These are phyloP conservation scores for Verticillium dahliae DNA, from an alignment of 2,329 filamentous ascomycete genomes.

Conservation along the genomic window DNA sequence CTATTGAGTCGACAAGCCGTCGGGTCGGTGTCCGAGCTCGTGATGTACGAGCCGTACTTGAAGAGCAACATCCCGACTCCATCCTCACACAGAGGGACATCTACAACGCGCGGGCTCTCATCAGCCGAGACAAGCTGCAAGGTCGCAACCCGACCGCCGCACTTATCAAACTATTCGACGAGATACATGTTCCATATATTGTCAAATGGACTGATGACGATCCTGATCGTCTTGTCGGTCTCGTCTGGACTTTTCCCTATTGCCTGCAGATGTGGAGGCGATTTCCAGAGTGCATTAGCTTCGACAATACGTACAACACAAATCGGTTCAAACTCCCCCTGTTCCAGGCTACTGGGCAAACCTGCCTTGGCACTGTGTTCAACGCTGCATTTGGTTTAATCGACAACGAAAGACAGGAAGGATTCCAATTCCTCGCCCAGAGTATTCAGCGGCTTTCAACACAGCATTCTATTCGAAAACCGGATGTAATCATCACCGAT, in stretches of 20 bases:
- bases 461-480: no score
- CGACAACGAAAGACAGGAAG: no score
- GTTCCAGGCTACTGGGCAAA: no score
- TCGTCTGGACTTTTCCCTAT: constrained; percentile 11
- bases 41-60: constrained; percentile 8
- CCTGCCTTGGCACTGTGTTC: no score
- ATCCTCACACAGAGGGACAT: constrained; percentile 8
- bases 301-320: no score
- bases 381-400: no score
- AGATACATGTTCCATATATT: constrained; percentile 11
- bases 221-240: constrained; percentile 7
- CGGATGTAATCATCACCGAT: no score
- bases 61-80: constrained; percentile 4
- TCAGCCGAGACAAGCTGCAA: constrained; percentile 11
- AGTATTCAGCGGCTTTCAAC: no score
- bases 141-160: constrained; percentile 8
- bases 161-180: constrained; percentile 13
- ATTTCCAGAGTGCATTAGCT: no score
- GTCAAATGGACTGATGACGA: constrained; percentile 10
- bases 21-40: constrained; percentile 9
- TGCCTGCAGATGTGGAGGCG: constrained; percentile 10
- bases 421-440: no score
- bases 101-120: constrained; percentile 9
- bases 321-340: no score
- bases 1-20: constrained; percentile 9